Conservation (phyloP, 768 basidiomycete genomes). For the Tylopilus balloui region DNA sequence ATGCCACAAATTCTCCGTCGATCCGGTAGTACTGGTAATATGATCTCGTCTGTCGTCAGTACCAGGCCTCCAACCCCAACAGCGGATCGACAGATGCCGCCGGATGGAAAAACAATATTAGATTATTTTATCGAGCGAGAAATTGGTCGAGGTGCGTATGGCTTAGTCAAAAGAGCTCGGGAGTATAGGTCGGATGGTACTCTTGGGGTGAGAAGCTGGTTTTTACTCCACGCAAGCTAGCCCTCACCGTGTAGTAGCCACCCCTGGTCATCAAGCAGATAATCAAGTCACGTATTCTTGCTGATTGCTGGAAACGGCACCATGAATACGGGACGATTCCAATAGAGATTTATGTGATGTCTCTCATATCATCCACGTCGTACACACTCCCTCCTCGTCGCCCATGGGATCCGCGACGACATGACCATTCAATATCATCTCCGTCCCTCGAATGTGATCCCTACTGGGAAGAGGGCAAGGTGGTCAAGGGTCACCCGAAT, state of each 20-base stretch:
- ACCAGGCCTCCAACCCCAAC: slow-evolving; percentile 62
- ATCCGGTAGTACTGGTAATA: slow-evolving; percentile 57
- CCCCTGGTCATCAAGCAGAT: slow-evolving; percentile 95
- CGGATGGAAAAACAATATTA: slow-evolving; percentile 69
- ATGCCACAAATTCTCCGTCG: slow-evolving; percentile 63
- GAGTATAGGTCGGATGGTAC: slow-evolving; percentile 72
- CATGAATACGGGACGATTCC: slow-evolving; percentile 93
- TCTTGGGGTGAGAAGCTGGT: slow-evolving; percentile 64
- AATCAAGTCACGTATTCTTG: slow-evolving; percentile 96
- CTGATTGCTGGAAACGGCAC: slow-evolving; percentile 99
- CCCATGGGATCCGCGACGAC: slow-evolving; percentile 78
- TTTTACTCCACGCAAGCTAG: not conserved
- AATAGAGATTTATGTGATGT: slow-evolving; percentile 96
- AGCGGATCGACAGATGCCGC: slow-evolving; percentile 25
- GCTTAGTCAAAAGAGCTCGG: slow-evolving; percentile 85
- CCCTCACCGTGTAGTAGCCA: slow-evolving; percentile 45
- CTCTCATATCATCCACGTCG: slow-evolving; percentile 75
- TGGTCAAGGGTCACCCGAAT: slow-evolving; percentile 88
- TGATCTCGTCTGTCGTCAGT: slow-evolving; percentile 55
- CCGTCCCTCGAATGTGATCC: slow-evolving; percentile 19
- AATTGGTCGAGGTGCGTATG: slow-evolving; percentile 93
- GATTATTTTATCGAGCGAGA: slow-evolving; percentile 85
- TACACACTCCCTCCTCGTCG: slow-evolving; percentile 75
- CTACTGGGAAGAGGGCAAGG: slow-evolving; percentile 64
- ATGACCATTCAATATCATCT: slow-evolving; percentile 18